Base-by-base conservation (phyloP, 441 rosid genomes). In the Cnidoscolus chayamansa region DNA sequence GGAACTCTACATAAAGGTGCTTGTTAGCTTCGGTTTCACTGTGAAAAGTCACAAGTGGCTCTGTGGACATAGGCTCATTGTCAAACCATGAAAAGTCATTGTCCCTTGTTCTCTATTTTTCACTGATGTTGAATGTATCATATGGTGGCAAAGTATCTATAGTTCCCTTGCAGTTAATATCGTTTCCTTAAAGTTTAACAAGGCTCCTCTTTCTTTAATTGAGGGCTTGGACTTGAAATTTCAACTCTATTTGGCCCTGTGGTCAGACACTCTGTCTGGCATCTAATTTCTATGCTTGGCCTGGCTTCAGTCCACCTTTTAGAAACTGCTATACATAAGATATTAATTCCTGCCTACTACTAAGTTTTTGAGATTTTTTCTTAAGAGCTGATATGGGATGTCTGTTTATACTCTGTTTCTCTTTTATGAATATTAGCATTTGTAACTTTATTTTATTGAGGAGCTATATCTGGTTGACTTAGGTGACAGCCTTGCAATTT, bases 401-500 rank as follows among this genome's bases (percentile, higher is more conserved):
- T 13, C 35, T 45, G 12, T 15, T 35, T 40, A 55, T 55, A 37
- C 32, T 51, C 40, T 35, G 9, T 64, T 40, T n/a, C 54, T 76
- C 56, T 19, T 40, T 58, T 66, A 40, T 13, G 67, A 19, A 54
- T 17, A 54, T 59, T 67, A 55, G 56, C 57, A 51, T 76, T 31
- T 65, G 54, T 69, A 50, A 71, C 51, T 56, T 47, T n/a, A 9
- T 67, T 72, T 57, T 5, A 4, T 20, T 37, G 3, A 0, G 17
- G 65, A 0, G 7, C 9, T 49, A 17, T 53, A 13, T 68, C 17
- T 79, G 51, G 65, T 68, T 72, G 67, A 72, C 64, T 43, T 82
- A 88, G 99, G 98, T 74, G 98, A 96, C 74, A 86, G 92, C 74
- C 84, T 93, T 7, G 81, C 92, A 30, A 89, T 91, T 79, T 82